Percentiles rank a stretch among this genome's conserved stretches.
Conservation (phyloP, 2,329 filamentous ascomycete genomes). For the Bipolaris zeicola region DNA sequence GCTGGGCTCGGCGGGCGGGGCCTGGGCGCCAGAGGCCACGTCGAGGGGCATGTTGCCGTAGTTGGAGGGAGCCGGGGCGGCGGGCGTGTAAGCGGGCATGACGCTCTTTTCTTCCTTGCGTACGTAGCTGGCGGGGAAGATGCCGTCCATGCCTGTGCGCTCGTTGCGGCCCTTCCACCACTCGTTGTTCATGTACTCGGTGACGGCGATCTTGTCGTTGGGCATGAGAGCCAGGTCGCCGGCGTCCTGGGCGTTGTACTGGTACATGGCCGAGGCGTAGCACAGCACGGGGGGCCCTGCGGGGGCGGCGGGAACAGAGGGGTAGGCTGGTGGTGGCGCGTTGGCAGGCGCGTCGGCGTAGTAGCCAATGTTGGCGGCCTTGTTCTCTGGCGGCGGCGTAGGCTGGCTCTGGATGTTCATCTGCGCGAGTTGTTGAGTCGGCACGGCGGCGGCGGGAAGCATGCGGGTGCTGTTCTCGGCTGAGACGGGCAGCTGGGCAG, state of each 20-base stretch:
- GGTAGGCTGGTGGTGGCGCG: constrained; percentile 53
- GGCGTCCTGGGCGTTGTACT: constrained; percentile 77
- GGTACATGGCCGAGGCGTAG: constrained; percentile 80
- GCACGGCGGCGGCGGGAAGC: constrained; percentile 34
- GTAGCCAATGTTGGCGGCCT: constrained; percentile 50
- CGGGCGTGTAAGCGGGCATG: constrained; percentile 46
- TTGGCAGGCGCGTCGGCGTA: constrained; percentile 48
- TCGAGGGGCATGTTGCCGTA: constrained; percentile 77
- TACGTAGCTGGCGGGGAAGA: constrained; percentile 94
- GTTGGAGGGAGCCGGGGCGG: constrained; percentile 59
- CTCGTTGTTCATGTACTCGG: constrained; percentile 94
- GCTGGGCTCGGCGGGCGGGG: constrained; percentile 54
- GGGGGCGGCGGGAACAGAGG: constrained; percentile 55
- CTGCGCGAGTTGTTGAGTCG: constrained; percentile 40
- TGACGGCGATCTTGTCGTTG: constrained; percentile 79
- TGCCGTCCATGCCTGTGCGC: constrained; percentile 82
- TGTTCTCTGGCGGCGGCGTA: constrained; percentile 41
- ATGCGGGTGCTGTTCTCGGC: constrained; percentile 64
- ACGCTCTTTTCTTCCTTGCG: constrained; percentile 67
- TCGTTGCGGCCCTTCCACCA: constrained; percentile 94
- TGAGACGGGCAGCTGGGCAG: constrained; percentile 74
- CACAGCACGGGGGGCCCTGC: constrained; percentile 64
- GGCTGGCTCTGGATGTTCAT: constrained; percentile 40
- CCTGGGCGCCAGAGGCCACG: constrained; percentile 63
- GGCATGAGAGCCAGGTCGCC: constrained; percentile 82